Conservation (phyloP, 2,329 filamentous ascomycete species). For the Colletotrichum lentis region DNA sequence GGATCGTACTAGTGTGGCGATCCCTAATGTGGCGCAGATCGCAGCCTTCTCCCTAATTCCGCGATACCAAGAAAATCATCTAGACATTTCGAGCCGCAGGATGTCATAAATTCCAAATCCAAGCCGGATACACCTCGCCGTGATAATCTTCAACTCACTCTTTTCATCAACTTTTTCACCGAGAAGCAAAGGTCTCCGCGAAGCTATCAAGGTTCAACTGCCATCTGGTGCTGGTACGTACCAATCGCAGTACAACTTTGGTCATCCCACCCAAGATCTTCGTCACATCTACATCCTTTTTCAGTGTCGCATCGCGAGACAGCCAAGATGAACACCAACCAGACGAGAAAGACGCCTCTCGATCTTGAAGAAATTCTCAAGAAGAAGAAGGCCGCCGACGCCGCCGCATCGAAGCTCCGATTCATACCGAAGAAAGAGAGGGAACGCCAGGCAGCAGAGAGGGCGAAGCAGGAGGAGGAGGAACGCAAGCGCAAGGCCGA, state of each 20-base stretch:
- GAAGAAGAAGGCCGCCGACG: slow-evolving; percentile 86
- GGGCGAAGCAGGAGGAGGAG: slow-evolving; percentile 74
- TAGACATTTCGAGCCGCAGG: background rate
- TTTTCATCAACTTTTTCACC: too few relatives aligned
- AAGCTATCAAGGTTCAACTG: background rate
- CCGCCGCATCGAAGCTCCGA: slow-evolving; percentile 84
- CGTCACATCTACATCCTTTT: background rate
- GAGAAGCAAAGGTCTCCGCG: background rate
- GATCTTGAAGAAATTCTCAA: slow-evolving; percentile 86
- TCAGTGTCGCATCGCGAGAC: background rate
- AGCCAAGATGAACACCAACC: slow-evolving; percentile 17
- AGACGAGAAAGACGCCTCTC: slow-evolving; percentile 59
- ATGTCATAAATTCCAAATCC: background rate
- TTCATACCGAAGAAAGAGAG: slow-evolving; percentile 86
- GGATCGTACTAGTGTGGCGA: slow-evolving; percentile 8
- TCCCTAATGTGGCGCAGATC: slow-evolving; percentile 12
- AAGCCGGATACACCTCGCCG: background rate
- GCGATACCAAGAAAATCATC: background rate
- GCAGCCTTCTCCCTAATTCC: slow-evolving; percentile 16
- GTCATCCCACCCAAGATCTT: background rate
- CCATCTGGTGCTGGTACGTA: background rate
- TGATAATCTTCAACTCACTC: too few relatives aligned
- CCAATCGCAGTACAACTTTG: background rate
- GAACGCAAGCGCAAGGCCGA: slow-evolving; percentile 60
- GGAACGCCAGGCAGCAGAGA: slow-evolving; percentile 81